Evolutionary conservation across 169 alveolate genomes (phyloP).

Genomic region (Plasmodium cynomolgi): DNA sequence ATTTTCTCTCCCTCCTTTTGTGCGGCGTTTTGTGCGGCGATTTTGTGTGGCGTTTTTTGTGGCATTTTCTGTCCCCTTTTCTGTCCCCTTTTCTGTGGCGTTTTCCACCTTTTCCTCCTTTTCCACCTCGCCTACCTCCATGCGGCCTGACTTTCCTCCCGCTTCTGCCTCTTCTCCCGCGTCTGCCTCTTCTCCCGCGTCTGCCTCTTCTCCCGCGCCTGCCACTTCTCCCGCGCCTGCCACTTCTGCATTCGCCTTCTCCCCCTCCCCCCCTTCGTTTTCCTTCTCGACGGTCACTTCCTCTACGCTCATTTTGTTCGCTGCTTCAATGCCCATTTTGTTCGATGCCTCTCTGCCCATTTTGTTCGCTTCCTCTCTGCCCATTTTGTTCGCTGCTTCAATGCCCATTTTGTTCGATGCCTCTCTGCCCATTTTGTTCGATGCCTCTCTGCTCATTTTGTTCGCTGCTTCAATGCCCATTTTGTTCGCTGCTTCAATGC

Average conservation of each 20-base stretch:
- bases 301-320: neutral
- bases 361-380: neutral
- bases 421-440: neutral
- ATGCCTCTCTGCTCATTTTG: neutral
- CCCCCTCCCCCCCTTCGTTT: neutral
- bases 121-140: neutral
- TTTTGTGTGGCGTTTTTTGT: no score
- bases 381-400: neutral
- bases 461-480: neutral
- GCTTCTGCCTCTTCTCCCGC: neutral
- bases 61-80: neutral
- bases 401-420: neutral
- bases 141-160: neutral
- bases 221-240: neutral
- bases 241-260: neutral
- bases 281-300: neutral
- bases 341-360: no score
- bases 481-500: neutral
- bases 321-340: neutral
- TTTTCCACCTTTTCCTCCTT: constrained; percentile 4
- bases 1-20: neutral
- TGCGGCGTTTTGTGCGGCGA: neutral
- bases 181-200: neutral
- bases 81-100: neutral
- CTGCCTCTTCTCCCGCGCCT: neutral